Evolutionary conservation across 352 stramenopile species (phyloP), one percentile per base, ranked within the genome.

Genomic region (Stramenopiles sp.): DNA sequence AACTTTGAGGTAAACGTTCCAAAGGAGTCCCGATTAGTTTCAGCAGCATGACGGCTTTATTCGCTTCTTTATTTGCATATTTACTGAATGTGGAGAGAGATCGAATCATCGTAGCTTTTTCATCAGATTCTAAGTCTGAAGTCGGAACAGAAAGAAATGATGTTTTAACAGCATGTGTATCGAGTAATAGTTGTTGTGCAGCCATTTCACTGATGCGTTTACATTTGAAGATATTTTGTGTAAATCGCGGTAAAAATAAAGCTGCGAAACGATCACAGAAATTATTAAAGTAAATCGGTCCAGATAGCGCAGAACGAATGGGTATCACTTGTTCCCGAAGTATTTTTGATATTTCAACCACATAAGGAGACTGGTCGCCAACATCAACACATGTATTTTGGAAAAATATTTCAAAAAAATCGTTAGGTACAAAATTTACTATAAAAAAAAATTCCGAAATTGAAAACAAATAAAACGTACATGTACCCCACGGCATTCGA

Each of bases 201-300:
- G 66, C 78, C 22, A 83, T 70, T 28, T 93, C 73, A 48, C 76
- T 90, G 24, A 95, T 75, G 34, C 70, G 66, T 32, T 51, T 58
- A 28, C 43, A 50, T 10, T 22, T 6, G 18, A 18, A 29, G 12
- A 55, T 12, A 2, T 7, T 10, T 12, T 44, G 36, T 4, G 40
- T 19, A 41, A 44, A 53, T 3, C 48, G 41, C 7, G 63, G 63
- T 23, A 86, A 62, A 51, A 92, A 91, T 2, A 60, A 52, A 8
- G 67, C 59, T 0, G 73, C 74, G 47, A 95, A 91, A 46, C 91
- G 91, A 59, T 95, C 80, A 54, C 78, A 94, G 55, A 95, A 92
- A 49, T 75, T 92, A 28, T 74, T 74, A 53, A 89, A 95, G 54
- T 93, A 93, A 1, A 51, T 51, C 6, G 61, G 71, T n/a, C n/a